Evolutionary conservation across 2,329 filamentous ascomycete genomes (phyloP).

Genomic region (Nannizziopsis barbatae): DNA sequence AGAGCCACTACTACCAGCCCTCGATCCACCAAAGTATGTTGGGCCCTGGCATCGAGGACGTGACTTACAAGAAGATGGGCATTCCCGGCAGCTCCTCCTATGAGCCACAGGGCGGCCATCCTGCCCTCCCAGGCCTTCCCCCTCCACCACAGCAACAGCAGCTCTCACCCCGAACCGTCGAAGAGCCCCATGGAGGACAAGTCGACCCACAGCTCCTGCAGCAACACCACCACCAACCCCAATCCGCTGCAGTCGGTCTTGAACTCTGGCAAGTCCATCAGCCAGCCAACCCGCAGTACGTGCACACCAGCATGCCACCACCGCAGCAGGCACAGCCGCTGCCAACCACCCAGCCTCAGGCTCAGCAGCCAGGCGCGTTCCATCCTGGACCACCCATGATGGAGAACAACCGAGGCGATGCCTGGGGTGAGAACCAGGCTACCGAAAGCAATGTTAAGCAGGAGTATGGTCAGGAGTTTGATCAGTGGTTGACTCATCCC

Average conservation of each 20-base stretch:
- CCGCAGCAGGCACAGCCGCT: slow-evolving; percentile 15
- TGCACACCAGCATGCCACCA: slow-evolving; percentile 9
- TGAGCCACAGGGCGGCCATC: slow-evolving; percentile 26
- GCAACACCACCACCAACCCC: slow-evolving; percentile 12
- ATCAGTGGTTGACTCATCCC: slow-evolving; percentile 34
- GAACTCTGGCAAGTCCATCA: slow-evolving; percentile 20
- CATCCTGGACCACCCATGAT: slow-evolving; percentile 16
- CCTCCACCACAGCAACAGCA: slow-evolving; percentile 7
- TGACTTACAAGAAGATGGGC: slow-evolving; percentile 33
- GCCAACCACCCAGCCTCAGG: slow-evolving; percentile 7
- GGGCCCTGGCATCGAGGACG: slow-evolving; percentile 32
- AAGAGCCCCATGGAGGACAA: slow-evolving; percentile 21
- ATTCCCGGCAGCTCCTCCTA: slow-evolving; percentile 23
- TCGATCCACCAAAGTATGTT: slow-evolving; percentile 34
- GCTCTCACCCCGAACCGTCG: slow-evolving; percentile 28
- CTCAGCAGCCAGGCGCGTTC: slow-evolving; percentile 11
- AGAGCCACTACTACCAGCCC: slow-evolving; percentile 44
- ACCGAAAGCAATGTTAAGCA: slow-evolving; percentile 20
- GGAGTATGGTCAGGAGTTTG: slow-evolving; percentile 32
- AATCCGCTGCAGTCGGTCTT: slow-evolving; percentile 11
- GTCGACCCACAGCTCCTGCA: slow-evolving; percentile 35
- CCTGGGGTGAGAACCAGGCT: slow-evolving; percentile 28
- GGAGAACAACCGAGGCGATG: slow-evolving; percentile 22
- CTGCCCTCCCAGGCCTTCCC: slow-evolving; percentile 31
- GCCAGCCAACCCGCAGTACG: slow-evolving; percentile 17